Evolutionary conservation across 1,284 basidiomycete genomes (phyloP).

Genomic region (Moesziomyces globuligerus): DNA sequence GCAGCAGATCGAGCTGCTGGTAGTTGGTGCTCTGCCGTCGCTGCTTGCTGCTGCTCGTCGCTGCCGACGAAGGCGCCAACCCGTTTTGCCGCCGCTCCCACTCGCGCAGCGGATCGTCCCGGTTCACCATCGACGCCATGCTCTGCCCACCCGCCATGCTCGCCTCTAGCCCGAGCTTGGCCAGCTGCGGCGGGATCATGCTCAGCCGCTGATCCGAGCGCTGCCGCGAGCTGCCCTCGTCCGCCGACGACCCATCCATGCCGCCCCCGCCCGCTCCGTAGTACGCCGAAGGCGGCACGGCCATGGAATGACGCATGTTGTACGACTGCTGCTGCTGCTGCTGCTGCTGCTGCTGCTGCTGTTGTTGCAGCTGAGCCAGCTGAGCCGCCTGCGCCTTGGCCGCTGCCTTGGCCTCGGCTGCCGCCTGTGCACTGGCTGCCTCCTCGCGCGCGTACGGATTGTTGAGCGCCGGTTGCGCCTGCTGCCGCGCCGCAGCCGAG

Average conservation of each 20-base stretch:
- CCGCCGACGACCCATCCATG: neutral
- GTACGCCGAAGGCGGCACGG: slow-evolving; percentile 27
- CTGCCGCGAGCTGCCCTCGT: slow-evolving; percentile 10
- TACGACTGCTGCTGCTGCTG: slow-evolving; percentile 43
- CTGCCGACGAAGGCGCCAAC: slow-evolving; percentile 36
- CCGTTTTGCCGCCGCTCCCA: slow-evolving; percentile 72
- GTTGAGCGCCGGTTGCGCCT: slow-evolving; percentile 65
- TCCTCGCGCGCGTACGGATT: slow-evolving; percentile 60
- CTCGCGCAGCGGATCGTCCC: slow-evolving; percentile 60
- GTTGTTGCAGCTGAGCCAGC: slow-evolving; percentile 48
- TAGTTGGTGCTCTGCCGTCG: slow-evolving; percentile 37
- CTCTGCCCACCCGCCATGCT: slow-evolving; percentile 29
- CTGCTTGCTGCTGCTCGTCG: slow-evolving; percentile 34
- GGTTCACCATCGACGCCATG: slow-evolving; percentile 59
- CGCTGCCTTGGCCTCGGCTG: slow-evolving; percentile 40
- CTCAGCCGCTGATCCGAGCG: slow-evolving; percentile 72
- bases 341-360: slow-evolving; percentile 47
- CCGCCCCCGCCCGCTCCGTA: slow-evolving; percentile 13
- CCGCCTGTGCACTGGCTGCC: slow-evolving; percentile 26
- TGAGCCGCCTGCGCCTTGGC: slow-evolving; percentile 53
- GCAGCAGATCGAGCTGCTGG: slow-evolving; percentile 48
- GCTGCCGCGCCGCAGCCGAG: slow-evolving; percentile 70
- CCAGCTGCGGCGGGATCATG: slow-evolving; percentile 85
- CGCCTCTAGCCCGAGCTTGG: slow-evolving; percentile 66
- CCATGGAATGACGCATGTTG: slow-evolving; percentile 39